Evolutionary conservation across 306 rosid genomes (phyloP).

Genomic region (Cyclanthera cordifolia): DNA sequence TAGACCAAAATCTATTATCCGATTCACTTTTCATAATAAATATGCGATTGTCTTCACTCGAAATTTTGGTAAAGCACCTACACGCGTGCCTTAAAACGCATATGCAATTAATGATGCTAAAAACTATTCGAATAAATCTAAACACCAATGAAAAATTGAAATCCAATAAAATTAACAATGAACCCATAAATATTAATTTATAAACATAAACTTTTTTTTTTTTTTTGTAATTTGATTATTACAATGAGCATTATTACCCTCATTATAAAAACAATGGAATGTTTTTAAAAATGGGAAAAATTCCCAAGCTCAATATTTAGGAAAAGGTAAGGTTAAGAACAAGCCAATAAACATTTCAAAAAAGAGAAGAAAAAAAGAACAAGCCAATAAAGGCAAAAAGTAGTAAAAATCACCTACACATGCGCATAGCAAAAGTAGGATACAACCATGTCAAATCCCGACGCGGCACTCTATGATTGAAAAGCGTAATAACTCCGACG

Average conservation of each 20-base stretch:
- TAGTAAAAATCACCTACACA: not conserved
- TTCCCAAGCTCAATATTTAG: not conserved
- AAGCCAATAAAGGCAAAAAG: slow-evolving; percentile 4
- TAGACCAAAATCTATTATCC: not conserved
- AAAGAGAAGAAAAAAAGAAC: not conserved
- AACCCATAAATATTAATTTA: no score
- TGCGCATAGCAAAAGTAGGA: not conserved
- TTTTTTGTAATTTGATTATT: no score
- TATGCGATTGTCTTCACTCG: not conserved
- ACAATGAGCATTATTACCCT: no score
- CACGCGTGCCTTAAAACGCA: not conserved
- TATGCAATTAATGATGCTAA: not conserved
- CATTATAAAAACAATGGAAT: not conserved
- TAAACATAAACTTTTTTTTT: no score
- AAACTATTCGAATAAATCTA: no score
- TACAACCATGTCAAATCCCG: not conserved
- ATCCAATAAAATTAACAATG: no score
- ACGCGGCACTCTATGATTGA: not conserved
- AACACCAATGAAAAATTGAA: not conserved
- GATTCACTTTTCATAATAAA: not conserved
- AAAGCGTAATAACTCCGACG: not conserved
- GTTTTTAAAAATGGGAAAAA: no score
- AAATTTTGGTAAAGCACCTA: not conserved
- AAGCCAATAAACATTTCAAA: not conserved
- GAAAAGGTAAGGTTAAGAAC: slow-evolving; percentile 10